Evolutionary conservation across 768 basidiomycete species (phyloP).

Genomic region (Rickenella mellea): DNA sequence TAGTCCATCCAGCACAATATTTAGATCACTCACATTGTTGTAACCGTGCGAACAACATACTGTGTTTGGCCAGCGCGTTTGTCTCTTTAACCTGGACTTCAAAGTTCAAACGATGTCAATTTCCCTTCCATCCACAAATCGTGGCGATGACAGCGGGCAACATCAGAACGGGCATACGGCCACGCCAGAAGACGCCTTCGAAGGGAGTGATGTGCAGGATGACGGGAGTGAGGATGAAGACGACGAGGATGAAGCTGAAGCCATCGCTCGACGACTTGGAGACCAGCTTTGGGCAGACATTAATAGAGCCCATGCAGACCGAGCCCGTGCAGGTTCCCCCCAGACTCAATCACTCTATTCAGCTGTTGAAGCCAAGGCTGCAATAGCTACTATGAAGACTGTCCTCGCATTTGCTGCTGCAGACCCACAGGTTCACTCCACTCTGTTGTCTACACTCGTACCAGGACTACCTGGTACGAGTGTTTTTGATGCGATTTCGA

Average conservation of each 20-base stretch:
- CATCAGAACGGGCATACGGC: too few relatives aligned
- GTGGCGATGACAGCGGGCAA: too few relatives aligned
- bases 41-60: too few relatives aligned
- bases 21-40: too few relatives aligned
- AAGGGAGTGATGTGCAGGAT: slow-evolving; percentile 36
- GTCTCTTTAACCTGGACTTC: too few relatives aligned
- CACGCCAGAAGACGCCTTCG: too few relatives aligned
- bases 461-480: slow-evolving; percentile 37
- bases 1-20: too few relatives aligned
- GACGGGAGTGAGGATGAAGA: slow-evolving; percentile 52
- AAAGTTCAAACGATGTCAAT: too few relatives aligned
- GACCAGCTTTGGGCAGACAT: slow-evolving; percentile 76
- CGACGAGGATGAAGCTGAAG: slow-evolving; percentile 62
- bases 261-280: slow-evolving; percentile 64
- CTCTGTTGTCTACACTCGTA: slow-evolving; percentile 42
- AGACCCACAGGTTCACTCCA: slow-evolving; percentile 45
- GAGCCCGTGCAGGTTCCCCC: neutral
- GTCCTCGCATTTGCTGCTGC: slow-evolving; percentile 50
- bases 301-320: slow-evolving; percentile 42
- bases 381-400: slow-evolving; percentile 53
- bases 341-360: slow-evolving; percentile 3
- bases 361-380: slow-evolving; percentile 28
- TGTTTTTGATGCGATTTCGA: slow-evolving; percentile 47
- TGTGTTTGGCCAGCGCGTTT: too few relatives aligned
- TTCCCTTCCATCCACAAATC: too few relatives aligned